Conservation (phyloP, 176 grass and related monocot species). For the Aegilops umbellulata region DNA sequence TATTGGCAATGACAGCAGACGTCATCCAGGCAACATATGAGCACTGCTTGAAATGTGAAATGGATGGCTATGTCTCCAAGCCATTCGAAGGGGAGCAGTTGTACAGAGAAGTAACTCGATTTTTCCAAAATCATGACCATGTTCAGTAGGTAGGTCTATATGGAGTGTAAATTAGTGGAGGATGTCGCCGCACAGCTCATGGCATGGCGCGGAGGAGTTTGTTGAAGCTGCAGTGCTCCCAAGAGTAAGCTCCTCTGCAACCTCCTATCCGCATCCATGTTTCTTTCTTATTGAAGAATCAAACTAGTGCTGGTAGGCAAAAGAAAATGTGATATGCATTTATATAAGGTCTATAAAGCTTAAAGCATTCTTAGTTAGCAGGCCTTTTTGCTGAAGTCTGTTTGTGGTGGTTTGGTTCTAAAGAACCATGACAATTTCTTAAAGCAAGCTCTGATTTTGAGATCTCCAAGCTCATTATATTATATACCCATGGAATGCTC, state of each 20-base stretch:
- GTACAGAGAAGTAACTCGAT: slow-evolving; percentile 94
- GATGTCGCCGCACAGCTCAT: slow-evolving; percentile 35
- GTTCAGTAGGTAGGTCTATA: slow-evolving; percentile 63
- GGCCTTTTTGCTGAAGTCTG: neutral
- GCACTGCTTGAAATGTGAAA: slow-evolving; percentile 74
- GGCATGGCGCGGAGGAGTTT: slow-evolving; percentile 13
- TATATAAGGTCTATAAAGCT: neutral
- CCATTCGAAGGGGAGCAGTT: slow-evolving; percentile 98
- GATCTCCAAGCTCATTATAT: slow-evolving; percentile 19
- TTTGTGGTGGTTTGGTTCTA: slow-evolving; percentile 35
- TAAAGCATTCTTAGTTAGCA: neutral
- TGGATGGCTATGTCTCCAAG: slow-evolving; percentile 99
- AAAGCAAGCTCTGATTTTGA: slow-evolving; percentile 46
- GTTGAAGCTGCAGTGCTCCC: slow-evolving; percentile 17
- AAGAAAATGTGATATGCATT: neutral
- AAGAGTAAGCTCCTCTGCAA: slow-evolving; percentile 52
- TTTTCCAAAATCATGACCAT: slow-evolving; percentile 67
- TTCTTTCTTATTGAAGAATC: neutral
- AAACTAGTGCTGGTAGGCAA: neutral
- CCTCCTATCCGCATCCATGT: neutral
- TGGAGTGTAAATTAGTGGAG: slow-evolving; percentile 50
- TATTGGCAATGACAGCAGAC: slow-evolving; percentile 98
- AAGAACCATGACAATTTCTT: slow-evolving; percentile 30
- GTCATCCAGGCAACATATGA: slow-evolving; percentile 98
- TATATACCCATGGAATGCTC: neutral